Percentiles rank a stretch among this genome's conserved stretches.
Evolutionary conservation across 169 alveolate species (phyloP).

Genomic region (Plasmodium coatneyi): DNA sequence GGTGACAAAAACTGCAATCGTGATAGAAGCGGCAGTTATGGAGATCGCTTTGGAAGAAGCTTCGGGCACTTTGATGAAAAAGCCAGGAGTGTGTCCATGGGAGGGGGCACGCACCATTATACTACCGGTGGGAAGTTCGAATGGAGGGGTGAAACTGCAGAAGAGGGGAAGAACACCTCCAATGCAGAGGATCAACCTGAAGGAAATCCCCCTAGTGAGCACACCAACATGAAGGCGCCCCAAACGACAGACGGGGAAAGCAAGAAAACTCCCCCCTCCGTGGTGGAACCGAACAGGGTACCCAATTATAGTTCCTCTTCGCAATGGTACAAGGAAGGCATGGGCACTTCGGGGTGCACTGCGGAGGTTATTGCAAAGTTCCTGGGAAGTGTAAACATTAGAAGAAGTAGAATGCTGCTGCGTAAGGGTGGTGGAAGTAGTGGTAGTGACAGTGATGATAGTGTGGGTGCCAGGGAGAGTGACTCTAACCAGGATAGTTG

Average conservation of each 20-base stretch:
- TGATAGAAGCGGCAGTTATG: not conserved
- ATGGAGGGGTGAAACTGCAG: not conserved
- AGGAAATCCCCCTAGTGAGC: not conserved
- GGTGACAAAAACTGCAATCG: not conserved
- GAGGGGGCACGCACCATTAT: not conserved
- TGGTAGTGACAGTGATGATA: not conserved
- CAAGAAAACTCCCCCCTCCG: not conserved
- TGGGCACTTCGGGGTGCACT: not conserved
- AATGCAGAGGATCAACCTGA: not conserved
- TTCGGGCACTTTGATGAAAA: not conserved
- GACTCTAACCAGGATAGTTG: not conserved
- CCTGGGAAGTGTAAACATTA: slow-evolving; percentile 1
- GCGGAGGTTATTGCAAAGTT: not conserved
- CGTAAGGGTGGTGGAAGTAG: not conserved
- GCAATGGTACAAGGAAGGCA: not conserved
- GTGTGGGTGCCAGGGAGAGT: not conserved
- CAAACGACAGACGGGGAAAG: too few relatives aligned
- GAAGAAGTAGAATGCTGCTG: not conserved
- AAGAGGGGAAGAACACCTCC: not conserved
- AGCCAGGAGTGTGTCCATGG: not conserved
- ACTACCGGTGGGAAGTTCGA: not conserved
- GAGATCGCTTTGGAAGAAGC: not conserved
- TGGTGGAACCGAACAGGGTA: not conserved
- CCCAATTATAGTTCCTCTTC: not conserved
- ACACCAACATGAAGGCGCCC: not conserved